A percentile compares a stretch with the other conserved stretches of the same genome.
These are phyloP conservation scores for Turritis glabra DNA, from an alignment of 345 rosid genomes.

Conservation along the genomic window DNA sequence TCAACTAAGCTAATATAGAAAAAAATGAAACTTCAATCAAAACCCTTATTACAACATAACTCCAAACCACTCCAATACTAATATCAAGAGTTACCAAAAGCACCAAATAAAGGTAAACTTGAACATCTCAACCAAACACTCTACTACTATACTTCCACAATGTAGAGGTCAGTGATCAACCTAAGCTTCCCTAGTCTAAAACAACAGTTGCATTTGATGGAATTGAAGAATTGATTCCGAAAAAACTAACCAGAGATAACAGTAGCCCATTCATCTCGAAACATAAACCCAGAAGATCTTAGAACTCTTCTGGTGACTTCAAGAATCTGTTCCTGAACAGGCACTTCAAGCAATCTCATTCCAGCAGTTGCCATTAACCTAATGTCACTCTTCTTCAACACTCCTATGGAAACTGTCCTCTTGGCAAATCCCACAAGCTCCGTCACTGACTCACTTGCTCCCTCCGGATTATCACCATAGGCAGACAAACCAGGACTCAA, in stretches of 20 bases:
- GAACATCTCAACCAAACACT: neutral
- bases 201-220: too few species aligned
- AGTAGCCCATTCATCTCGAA: conserved; percentile 70
- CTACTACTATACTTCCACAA: neutral
- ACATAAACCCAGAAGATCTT: conserved; percentile 65
- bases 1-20: neutral
- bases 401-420: conserved; percentile 50
- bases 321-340: conserved; percentile 59
- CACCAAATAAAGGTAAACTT: neutral
- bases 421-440: conserved; percentile 71
- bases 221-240: neutral
- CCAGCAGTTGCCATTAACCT: conserved; percentile 97
- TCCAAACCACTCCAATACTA: neutral
- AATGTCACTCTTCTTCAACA: conserved; percentile 72
- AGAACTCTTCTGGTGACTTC: conserved; percentile 54
- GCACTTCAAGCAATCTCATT: conserved; percentile 63
- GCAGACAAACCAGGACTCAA: conserved; percentile 85
- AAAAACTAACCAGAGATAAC: conserved; percentile 72
- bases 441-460: conserved; percentile 54
- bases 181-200: neutral
- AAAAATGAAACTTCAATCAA: neutral
- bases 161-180: conserved; percentile 5
- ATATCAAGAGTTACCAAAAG: neutral
- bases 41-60: neutral
- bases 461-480: conserved; percentile 55